Evolutionary conservation across 495 filamentous ascomycete species (phyloP).

Genomic region (Talaromyces proteolyticus): DNA sequence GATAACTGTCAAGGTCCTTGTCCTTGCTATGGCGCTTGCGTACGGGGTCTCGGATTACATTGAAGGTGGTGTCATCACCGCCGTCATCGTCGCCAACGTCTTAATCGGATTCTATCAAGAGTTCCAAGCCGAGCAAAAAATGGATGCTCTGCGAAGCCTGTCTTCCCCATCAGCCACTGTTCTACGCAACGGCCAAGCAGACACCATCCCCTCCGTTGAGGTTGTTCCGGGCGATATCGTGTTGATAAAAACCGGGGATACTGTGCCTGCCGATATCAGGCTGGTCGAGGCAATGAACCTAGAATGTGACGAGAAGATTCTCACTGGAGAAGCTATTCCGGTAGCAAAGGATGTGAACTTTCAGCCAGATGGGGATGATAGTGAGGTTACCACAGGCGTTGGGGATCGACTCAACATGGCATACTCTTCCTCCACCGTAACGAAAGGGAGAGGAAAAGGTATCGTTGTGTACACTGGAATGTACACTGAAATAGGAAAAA

Average conservation of each 20-base stretch:
- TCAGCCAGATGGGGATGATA: not conserved
- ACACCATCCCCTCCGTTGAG: slow-evolving; percentile 47
- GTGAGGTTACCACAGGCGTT: slow-evolving; percentile 45
- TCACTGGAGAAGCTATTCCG: slow-evolving; percentile 75
- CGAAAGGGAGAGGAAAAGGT: slow-evolving; percentile 62
- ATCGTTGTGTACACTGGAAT: slow-evolving; percentile 72
- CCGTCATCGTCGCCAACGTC: slow-evolving; percentile 62
- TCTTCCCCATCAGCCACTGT: slow-evolving; percentile 57
- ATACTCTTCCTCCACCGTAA: slow-evolving; percentile 66
- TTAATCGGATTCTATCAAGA: slow-evolving; percentile 67
- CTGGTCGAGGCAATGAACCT: slow-evolving; percentile 66
- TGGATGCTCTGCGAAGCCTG: slow-evolving; percentile 61
- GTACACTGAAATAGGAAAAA: slow-evolving; percentile 80
- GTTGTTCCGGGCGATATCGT: slow-evolving; percentile 64
- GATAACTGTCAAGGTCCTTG: slow-evolving; percentile 52
- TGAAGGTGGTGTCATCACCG: slow-evolving; percentile 62
- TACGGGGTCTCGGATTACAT: slow-evolving; percentile 76
- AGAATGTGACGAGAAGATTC: slow-evolving; percentile 65
- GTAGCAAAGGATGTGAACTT: slow-evolving; percentile 51
- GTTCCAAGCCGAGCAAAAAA: slow-evolving; percentile 68
- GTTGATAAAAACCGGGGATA: slow-evolving; percentile 77
- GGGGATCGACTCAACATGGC: slow-evolving; percentile 69
- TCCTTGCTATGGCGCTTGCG: slow-evolving; percentile 78
- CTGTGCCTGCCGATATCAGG: slow-evolving; percentile 65
- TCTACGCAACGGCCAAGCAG: slow-evolving; percentile 46